Evolutionary conservation across 768 basidiomycete species (phyloP).

Genomic region (Cyathus striatus): DNA sequence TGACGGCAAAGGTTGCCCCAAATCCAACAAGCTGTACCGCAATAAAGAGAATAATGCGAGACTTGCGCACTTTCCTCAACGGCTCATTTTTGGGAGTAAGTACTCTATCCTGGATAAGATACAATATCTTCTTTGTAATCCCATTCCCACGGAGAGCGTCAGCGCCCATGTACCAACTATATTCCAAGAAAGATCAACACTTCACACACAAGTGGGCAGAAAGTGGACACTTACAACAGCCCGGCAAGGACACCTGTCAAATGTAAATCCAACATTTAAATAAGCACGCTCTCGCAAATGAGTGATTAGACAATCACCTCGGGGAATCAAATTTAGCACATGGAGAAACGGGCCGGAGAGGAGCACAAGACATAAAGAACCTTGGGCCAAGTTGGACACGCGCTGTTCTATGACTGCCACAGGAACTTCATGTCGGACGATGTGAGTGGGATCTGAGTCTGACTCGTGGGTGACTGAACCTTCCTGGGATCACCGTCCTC

Average conservation of each 20-base stretch:
- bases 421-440: conserved; percentile 43
- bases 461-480: conserved; percentile 8
- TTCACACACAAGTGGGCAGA: neutral
- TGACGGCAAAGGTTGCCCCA: conserved; percentile 84
- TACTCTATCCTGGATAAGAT: conserved; percentile 66
- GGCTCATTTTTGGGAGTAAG: conserved; percentile 67
- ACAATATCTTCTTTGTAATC: conserved; percentile 77
- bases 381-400: conserved; percentile 87
- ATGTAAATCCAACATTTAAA: conserved; percentile 1
- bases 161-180: conserved; percentile 88
- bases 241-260: conserved; percentile 68
- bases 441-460: conserved; percentile 12
- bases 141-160: conserved; percentile 79
- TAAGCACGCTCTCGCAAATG: neutral
- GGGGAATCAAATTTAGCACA: conserved; percentile 72
- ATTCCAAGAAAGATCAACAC: neutral
- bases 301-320: conserved; percentile 40
- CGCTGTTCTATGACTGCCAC: conserved; percentile 86
- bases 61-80: conserved; percentile 67
- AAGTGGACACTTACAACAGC: conserved; percentile 59
- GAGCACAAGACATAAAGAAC: conserved; percentile 71
- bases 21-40: conserved; percentile 77
- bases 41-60: conserved; percentile 68
- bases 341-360: conserved; percentile 81
- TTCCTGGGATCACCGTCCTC: neutral